Conservation (phyloP, 73 alveolate genomes). For the Tetrahymena thermophila region DNA sequence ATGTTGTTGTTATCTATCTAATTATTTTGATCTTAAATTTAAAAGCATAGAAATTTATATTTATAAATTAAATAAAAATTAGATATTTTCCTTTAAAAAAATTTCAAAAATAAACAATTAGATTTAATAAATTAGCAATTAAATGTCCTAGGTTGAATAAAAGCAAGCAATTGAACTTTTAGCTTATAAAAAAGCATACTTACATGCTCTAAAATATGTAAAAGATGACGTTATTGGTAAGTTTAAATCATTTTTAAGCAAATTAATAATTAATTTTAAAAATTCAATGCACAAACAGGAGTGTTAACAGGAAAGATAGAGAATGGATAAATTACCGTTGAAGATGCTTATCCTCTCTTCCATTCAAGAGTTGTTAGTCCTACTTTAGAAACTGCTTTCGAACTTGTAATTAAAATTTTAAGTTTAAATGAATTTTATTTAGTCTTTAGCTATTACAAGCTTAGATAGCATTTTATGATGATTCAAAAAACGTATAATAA, state of each 20-base stretch:
- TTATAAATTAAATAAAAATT: too few species aligned
- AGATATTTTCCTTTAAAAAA: neutral
- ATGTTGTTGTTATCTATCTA: neutral
- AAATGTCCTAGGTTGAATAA: neutral
- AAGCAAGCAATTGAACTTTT: neutral
- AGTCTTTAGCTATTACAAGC: neutral
- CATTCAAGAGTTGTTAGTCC: constrained; percentile 35
- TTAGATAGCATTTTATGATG: neutral
- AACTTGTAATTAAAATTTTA: constrained; percentile 9
- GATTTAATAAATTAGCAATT: too few species aligned
- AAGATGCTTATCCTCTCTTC: constrained; percentile 40
- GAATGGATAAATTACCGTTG: neutral
- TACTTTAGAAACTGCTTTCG: constrained; percentile 40
- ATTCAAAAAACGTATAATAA: neutral
- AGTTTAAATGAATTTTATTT: neutral
- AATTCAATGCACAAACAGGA: neutral
- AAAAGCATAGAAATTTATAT: neutral
- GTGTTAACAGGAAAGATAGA: constrained; percentile 23
- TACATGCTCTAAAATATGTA: constrained; percentile 35
- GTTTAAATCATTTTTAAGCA: neutral
- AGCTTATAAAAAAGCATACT: constrained; percentile 32
- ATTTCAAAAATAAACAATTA: too few species aligned
- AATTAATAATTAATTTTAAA: neutral
- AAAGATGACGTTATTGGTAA: constrained; percentile 28
- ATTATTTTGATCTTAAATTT: too few species aligned